phyloP scores from a whole-genome alignment of 202 grass and related monocot species.

The Panicum virgatum region DNA sequence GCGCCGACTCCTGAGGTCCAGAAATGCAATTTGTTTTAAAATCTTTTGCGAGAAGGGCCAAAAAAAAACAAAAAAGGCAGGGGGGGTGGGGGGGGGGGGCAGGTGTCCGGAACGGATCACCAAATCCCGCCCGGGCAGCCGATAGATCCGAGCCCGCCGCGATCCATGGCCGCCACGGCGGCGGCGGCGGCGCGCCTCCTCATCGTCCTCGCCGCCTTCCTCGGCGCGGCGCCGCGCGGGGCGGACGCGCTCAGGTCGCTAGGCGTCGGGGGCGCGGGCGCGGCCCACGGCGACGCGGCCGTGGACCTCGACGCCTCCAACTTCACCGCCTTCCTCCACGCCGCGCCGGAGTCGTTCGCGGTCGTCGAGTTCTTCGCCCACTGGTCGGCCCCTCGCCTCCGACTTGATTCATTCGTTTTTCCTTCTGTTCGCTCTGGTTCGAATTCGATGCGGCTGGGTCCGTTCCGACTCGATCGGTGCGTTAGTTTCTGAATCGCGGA shows the following conservation, averaged over 20 bases:
- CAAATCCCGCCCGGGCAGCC: not conserved
- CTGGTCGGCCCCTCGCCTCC: conserved; percentile 41
- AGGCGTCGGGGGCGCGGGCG: conserved; percentile 26
- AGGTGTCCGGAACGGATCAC: conserved; percentile 42
- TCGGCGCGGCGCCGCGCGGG: conserved; percentile 12
- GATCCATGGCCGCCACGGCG: conserved; percentile 40
- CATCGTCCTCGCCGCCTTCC: not conserved
- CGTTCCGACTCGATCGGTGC: not conserved
- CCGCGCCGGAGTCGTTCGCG: conserved; percentile 63
- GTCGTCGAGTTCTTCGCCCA: conserved; percentile 99
- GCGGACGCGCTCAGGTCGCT: conserved; percentile 63
- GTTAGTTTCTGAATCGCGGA: not conserved
- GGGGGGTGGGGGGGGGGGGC: too few species aligned
- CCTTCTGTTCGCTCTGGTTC: not conserved
- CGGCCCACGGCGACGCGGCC: conserved; percentile 44
- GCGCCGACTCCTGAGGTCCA: too few species aligned
- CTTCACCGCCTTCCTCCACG: conserved; percentile 67
- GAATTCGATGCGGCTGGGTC: conserved; percentile 8
- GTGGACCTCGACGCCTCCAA: conserved; percentile 81
- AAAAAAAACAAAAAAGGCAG: too few species aligned
- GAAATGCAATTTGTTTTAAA: too few species aligned
- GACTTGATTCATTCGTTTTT: not conserved
- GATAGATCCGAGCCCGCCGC: conserved; percentile 30
- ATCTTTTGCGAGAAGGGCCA: too few species aligned
- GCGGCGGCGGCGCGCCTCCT: not conserved